These are phyloP conservation scores for Arthrobotrys musiformis DNA, from an alignment of 2,329 filamentous ascomycete genomes.

Conservation along the genomic window DNA sequence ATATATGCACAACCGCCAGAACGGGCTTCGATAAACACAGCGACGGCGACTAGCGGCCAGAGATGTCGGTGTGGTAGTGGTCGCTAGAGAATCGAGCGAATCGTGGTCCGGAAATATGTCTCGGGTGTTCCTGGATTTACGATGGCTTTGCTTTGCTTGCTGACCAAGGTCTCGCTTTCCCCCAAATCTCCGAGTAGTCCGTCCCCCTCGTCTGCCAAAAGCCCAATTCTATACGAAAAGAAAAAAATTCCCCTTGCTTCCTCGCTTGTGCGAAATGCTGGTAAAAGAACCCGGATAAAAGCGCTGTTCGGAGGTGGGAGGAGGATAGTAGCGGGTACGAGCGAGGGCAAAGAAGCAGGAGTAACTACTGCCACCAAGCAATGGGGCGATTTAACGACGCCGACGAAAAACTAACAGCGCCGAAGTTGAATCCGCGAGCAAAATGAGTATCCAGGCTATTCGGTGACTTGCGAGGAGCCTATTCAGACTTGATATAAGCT, in stretches of 20 bases:
- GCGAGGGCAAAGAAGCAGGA: constrained; percentile 16
- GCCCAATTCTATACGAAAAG: constrained; percentile 24
- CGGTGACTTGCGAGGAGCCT: not conserved
- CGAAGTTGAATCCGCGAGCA: constrained; percentile 16
- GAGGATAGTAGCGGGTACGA: constrained; percentile 27
- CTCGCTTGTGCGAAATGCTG: constrained; percentile 51
- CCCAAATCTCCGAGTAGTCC: constrained; percentile 45
- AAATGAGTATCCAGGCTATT: constrained; percentile 6
- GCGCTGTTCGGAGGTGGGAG: constrained; percentile 54
- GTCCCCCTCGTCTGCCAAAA: constrained; percentile 31
- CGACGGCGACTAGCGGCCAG: constrained; percentile 10
- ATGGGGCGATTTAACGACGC: constrained; percentile 3
- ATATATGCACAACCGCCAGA: not conserved
- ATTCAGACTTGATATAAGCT: not conserved
- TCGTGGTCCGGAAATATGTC: constrained; percentile 20
- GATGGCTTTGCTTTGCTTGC: constrained; percentile 23
- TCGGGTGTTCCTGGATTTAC: constrained; percentile 53
- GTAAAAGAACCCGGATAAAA: constrained; percentile 55
- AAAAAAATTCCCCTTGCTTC: constrained; percentile 33
- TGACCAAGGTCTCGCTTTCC: constrained; percentile 11
- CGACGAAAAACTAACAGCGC: constrained; percentile 9
- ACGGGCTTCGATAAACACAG: constrained; percentile 3
- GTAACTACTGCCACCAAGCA: not conserved
- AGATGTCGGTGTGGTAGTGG: not conserved
- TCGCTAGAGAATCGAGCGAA: constrained; percentile 2